Percentiles rank a stretch among this genome's conserved stretches.
These are phyloP conservation scores for Linum trigynum DNA, from an alignment of 345 rosid species.

Conservation along the genomic window DNA sequence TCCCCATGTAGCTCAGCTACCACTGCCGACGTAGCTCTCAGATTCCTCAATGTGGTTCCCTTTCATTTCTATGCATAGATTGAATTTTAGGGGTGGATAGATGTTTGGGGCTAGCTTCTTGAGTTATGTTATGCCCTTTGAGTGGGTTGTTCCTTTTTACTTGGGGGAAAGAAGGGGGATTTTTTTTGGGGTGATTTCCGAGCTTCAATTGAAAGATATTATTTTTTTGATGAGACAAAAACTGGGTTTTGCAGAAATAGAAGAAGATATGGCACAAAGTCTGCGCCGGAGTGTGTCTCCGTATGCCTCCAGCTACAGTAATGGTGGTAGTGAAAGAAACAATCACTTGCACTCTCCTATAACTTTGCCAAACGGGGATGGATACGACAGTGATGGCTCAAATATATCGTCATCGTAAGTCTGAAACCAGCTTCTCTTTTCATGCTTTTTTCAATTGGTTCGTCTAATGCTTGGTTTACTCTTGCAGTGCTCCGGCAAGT, in stretches of 20 bases:
- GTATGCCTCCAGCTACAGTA: constrained; percentile 27
- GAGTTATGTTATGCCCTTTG: no score
- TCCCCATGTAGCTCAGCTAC: no score
- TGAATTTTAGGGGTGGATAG: no score
- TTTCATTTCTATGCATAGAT: no score
- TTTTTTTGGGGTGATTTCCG: no score
- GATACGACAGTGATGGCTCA: constrained; percentile 66
- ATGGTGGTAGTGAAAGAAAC: constrained; percentile 28
- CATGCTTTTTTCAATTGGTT: background rate
- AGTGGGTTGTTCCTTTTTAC: no score
- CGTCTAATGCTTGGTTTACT: background rate
- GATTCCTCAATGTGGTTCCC: no score
- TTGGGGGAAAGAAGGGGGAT: no score
- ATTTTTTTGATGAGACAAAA: background rate
- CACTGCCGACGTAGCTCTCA: no score
- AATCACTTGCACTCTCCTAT: constrained; percentile 31
- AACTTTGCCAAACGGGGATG: constrained; percentile 49
- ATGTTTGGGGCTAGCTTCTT: no score
- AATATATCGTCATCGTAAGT: constrained; percentile 52
- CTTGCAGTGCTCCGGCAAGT: constrained; percentile 41
- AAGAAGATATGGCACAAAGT: constrained; percentile 37
- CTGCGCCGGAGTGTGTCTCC: constrained; percentile 44
- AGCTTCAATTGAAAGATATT: no score
- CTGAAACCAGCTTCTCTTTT: background rate
- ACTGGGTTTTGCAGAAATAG: background rate